Evolutionary conservation across 495 filamentous ascomycete species (phyloP).

Genomic region (Xeromyces bisporus): DNA sequence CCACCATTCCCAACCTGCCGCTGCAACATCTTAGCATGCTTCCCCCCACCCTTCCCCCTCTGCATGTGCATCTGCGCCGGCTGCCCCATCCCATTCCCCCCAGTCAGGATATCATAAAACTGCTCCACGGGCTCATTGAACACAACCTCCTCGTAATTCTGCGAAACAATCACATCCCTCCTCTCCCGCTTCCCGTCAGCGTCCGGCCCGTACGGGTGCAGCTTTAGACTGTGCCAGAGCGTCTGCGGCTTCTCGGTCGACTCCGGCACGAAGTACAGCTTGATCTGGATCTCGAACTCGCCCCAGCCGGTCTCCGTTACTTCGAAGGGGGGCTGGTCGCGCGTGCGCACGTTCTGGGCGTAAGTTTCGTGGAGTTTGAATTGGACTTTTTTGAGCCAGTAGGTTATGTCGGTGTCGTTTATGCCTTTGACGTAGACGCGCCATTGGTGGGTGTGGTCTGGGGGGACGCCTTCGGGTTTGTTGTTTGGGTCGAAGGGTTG

Average conservation of each 20-base stretch:
- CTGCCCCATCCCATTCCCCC: conserved; percentile 27
- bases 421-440: conserved; percentile 78
- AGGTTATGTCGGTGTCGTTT: conserved; percentile 72
- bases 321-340: conserved; percentile 64
- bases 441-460: conserved; percentile 91
- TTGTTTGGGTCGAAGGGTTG: conserved; percentile 54
- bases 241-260: conserved; percentile 81
- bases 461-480: conserved; percentile 39
- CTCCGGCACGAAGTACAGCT: conserved; percentile 76
- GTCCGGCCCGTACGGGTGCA: conserved; percentile 80
- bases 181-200: conserved; percentile 51
- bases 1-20: conserved; percentile 26
- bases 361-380: conserved; percentile 97
- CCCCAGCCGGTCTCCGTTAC: conserved; percentile 92
- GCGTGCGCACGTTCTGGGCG: conserved; percentile 63
- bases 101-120: conserved; percentile 68
- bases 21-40: conserved; percentile 30
- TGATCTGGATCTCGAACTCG: conserved; percentile 90
- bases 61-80: no score
- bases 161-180: conserved; percentile 48
- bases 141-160: conserved; percentile 76
- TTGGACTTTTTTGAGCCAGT: conserved; percentile 92
- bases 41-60: conserved; percentile 27
- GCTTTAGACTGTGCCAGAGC: conserved; percentile 72
- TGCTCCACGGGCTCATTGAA: conserved; percentile 93